Evolutionary conservation across 2,329 filamentous ascomycete species (phyloP).

Genomic region (Pseudohalonectria lignicola): DNA sequence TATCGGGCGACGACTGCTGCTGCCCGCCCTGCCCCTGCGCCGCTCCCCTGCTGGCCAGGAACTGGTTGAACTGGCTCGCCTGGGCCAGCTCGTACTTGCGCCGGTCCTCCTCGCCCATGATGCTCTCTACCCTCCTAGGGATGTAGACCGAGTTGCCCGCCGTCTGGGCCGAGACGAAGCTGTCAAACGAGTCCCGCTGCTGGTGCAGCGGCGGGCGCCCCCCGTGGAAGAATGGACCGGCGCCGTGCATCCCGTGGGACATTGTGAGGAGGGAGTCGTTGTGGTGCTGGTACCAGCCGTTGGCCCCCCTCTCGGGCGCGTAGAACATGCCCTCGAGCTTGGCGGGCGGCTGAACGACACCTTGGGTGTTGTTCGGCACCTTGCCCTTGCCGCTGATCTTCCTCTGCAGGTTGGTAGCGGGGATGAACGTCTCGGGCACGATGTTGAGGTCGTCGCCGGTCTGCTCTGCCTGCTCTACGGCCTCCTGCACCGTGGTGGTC

Average conservation of each 20-base stretch:
- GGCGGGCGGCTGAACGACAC: constrained; percentile 52
- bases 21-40: constrained; percentile 18
- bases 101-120: constrained; percentile 70
- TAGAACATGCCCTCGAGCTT: constrained; percentile 71
- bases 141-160: constrained; percentile 50
- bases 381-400: constrained; percentile 16
- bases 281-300: constrained; percentile 58
- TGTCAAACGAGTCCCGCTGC: constrained; percentile 55
- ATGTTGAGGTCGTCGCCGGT: constrained; percentile 83
- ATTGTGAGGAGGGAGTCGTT: constrained; percentile 49
- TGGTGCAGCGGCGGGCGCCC: constrained; percentile 35
- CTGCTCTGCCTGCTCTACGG: constrained; percentile 69
- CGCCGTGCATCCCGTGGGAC: constrained; percentile 33
- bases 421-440: constrained; percentile 73
- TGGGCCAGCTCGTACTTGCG: constrained; percentile 64
- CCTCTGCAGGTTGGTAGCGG: constrained; percentile 32
- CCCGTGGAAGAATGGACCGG: no score
- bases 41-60: constrained; percentile 14
- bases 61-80: constrained; percentile 30
- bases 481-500: constrained; percentile 67
- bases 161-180: constrained; percentile 46
- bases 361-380: constrained; percentile 14
- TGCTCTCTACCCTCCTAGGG: constrained; percentile 59
- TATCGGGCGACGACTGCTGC: no score
- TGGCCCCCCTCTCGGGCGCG: constrained; percentile 54